A percentile compares a stretch with the other conserved stretches of the same genome.
Evolutionary conservation across 352 stramenopile genomes (phyloP).

Genomic region (Pythium brassicae): DNA sequence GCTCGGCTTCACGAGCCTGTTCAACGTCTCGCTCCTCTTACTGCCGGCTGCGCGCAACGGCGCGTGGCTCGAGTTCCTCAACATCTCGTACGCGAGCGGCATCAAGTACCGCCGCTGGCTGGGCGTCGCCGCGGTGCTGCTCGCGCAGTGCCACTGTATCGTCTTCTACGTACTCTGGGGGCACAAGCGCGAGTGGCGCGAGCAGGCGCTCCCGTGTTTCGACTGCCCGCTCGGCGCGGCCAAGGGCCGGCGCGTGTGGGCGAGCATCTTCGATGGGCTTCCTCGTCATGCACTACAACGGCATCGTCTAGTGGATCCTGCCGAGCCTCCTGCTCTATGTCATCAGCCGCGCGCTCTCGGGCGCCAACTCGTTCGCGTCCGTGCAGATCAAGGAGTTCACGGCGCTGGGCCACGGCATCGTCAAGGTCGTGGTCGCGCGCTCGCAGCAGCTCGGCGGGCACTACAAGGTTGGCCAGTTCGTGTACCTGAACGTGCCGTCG

Average conservation of each 20-base stretch:
- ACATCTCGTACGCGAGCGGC: slow-evolving; percentile 29
- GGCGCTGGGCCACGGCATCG: slow-evolving; percentile 12
- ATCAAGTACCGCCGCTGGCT: slow-evolving; percentile 42
- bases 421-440: slow-evolving; percentile 18
- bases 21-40: slow-evolving; percentile 37
- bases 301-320: slow-evolving; percentile 28
- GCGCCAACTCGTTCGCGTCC: slow-evolving; percentile 14
- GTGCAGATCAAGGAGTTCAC: slow-evolving; percentile 25
- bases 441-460: slow-evolving; percentile 8
- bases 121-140: slow-evolving; percentile 21
- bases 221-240: slow-evolving; percentile 15
- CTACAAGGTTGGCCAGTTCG: slow-evolving; percentile 19
- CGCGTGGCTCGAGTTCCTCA: slow-evolving; percentile 36
- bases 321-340: slow-evolving; percentile 27
- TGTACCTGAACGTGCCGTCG: slow-evolving; percentile 24
- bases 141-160: slow-evolving; percentile 16
- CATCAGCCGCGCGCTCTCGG: slow-evolving; percentile 14
- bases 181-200: slow-evolving; percentile 11
- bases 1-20: slow-evolving; percentile 24
- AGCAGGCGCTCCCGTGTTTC: slow-evolving; percentile 27
- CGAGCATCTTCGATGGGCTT: slow-evolving; percentile 25
- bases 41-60: slow-evolving; percentile 26
- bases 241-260: slow-evolving; percentile 13
- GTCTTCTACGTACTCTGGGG: slow-evolving; percentile 21
- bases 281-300: slow-evolving; percentile 19